A percentile compares a stretch with the other conserved stretches of the same genome.
phyloP scores from a whole-genome alignment of 169 alveolate species.

The Plasmodium gallinaceum region DNA sequence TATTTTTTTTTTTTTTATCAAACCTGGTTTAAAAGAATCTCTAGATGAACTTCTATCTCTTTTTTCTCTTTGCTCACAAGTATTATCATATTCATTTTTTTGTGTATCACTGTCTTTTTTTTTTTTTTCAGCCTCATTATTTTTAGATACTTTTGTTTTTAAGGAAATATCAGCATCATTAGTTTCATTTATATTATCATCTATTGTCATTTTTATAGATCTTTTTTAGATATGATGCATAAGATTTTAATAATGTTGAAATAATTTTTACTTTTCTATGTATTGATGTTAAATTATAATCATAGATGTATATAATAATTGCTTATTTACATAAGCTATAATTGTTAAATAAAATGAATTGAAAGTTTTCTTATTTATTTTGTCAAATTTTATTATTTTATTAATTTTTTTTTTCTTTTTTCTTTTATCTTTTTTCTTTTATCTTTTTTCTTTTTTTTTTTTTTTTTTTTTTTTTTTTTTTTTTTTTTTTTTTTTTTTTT shows the following conservation, averaged over 20 bases:
- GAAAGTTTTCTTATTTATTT: background rate
- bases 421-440: background rate
- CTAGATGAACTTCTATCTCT: conserved; percentile 56
- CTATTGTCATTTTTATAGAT: conserved; percentile 22
- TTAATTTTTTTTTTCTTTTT: background rate
- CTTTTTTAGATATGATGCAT: too few relatives aligned
- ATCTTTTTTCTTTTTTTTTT: background rate
- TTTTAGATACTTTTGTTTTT: conserved; percentile 17
- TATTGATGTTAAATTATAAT: too few relatives aligned
- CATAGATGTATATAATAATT: too few relatives aligned
- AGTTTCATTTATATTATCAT: conserved; percentile 25
- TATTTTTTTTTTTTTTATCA: background rate
- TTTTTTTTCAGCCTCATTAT: conserved; percentile 21
- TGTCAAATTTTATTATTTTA: background rate
- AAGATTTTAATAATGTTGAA: too few relatives aligned
- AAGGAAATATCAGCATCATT: conserved; percentile 14
- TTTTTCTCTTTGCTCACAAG: conserved; percentile 64
- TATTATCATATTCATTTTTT: conserved; percentile 31
- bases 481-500: background rate
- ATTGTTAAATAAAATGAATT: background rate
- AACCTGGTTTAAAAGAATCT: conserved; percentile 57
- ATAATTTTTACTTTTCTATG: too few relatives aligned
- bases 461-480: background rate
- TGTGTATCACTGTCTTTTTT: conserved; percentile 19
- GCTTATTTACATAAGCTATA: too few relatives aligned